These are phyloP conservation scores for Kodamaea suecica DNA, from an alignment of 1,139 yeast genomes.

Conservation along the genomic window DNA sequence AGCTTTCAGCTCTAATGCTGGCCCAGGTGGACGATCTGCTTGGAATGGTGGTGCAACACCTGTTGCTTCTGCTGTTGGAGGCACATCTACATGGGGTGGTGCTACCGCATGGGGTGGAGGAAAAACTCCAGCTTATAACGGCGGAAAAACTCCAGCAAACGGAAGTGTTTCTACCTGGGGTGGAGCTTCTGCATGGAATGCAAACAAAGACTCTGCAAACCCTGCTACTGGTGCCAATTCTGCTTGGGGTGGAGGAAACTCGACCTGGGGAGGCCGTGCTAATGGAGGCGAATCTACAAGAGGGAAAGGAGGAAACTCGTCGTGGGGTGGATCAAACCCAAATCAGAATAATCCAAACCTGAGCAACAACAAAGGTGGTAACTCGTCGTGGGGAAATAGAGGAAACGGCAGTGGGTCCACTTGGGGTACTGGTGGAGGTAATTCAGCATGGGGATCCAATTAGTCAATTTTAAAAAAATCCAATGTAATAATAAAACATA, in stretches of 20 bases:
- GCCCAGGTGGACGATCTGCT: constrained; percentile 37
- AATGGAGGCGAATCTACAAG: constrained; percentile 18
- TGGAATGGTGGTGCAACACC: constrained; percentile 38
- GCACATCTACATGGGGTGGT: constrained; percentile 47
- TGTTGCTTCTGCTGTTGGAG: constrained; percentile 44
- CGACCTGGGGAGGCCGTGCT: constrained; percentile 42
- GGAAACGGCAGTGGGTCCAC: constrained; percentile 21
- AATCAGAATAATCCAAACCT: not conserved
- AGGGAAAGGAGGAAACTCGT: constrained; percentile 26
- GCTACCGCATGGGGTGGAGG: constrained; percentile 50
- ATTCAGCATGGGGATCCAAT: constrained; percentile 1
- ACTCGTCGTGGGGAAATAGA: constrained; percentile 28
- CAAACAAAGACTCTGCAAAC: constrained; percentile 2
- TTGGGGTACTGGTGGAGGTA: constrained; percentile 21
- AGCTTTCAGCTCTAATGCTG: constrained; percentile 40
- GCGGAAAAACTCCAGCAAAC: constrained; percentile 20
- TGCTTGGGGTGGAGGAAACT: constrained; percentile 27
- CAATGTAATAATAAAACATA: not conserved
- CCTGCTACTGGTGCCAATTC: constrained; percentile 9
- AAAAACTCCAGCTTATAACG: constrained; percentile 28
- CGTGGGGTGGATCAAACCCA: constrained; percentile 18
- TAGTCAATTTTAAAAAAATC: not conserved
- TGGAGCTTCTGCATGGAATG: constrained; percentile 12
- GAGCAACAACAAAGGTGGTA: constrained; percentile 14
- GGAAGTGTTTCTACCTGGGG: constrained; percentile 43